phyloP scores from a whole-genome alignment of 2,329 filamentous ascomycete species.

The Trichoderma koningiopsis region DNA sequence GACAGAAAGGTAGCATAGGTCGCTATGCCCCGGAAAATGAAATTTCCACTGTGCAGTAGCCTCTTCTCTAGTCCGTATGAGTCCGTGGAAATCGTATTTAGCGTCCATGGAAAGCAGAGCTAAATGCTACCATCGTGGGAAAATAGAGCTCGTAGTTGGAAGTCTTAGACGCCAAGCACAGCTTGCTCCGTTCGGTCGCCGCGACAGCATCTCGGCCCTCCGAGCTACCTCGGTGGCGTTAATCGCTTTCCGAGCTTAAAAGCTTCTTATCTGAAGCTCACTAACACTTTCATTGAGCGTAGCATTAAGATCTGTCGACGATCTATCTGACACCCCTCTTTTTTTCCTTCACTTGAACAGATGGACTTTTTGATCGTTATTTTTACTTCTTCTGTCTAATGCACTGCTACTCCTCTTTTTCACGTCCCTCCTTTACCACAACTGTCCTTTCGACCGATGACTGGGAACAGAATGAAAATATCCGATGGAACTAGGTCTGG shows the following conservation, averaged over 20 bases:
- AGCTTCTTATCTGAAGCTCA: background rate
- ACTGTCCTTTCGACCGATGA: background rate
- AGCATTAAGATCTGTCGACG: background rate
- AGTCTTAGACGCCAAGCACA: background rate
- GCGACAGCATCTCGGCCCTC: slow-evolving; percentile 4
- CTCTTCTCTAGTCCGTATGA: background rate
- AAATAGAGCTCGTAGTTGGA: background rate
- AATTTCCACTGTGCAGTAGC: background rate
- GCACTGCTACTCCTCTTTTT: background rate
- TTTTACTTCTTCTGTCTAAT: background rate
- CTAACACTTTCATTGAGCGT: background rate
- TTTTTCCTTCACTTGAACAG: background rate
- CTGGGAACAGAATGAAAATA: background rate
- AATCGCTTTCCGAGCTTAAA: slow-evolving; percentile 18
- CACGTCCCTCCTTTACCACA: background rate
- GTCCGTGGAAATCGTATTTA: background rate
- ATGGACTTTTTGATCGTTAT: background rate
- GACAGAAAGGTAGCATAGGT: background rate
- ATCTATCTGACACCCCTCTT: background rate
- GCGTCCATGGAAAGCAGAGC: background rate
- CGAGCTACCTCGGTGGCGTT: slow-evolving; percentile 17
- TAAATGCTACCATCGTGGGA: background rate
- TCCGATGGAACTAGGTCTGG: background rate
- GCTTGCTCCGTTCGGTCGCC: slow-evolving; percentile 23
- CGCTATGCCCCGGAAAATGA: background rate